Evolutionary conservation across 2,329 filamentous ascomycete genomes (phyloP).

Genomic region (Ascosphaera aggregata): DNA sequence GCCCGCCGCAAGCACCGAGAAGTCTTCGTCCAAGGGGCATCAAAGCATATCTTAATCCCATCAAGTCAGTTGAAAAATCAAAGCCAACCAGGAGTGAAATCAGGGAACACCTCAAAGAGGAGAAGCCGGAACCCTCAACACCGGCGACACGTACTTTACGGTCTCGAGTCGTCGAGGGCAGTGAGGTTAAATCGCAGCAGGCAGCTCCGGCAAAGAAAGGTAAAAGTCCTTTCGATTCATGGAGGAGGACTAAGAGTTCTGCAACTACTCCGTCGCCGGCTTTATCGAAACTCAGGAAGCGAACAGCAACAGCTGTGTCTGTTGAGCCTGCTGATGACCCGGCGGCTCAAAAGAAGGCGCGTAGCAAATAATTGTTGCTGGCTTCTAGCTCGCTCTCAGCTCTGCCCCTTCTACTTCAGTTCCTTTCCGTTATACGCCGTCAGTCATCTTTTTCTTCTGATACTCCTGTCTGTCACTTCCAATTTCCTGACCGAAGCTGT

Average conservation of each 20-base stretch:
- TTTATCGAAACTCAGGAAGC: conserved; percentile 16
- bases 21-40: too few species aligned
- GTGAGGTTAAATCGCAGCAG: too few species aligned
- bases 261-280: conserved; percentile 6
- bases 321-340: conserved; percentile 4
- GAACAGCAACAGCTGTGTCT: conserved; percentile 11
- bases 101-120: conserved; percentile 9
- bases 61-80: conserved; percentile 12
- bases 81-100: conserved; percentile 14
- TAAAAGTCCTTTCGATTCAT: conserved; percentile 18
- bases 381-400: too few species aligned
- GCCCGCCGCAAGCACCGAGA: too few species aligned
- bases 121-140: conserved; percentile 9
- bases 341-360: conserved; percentile 4
- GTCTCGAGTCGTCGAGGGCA: too few species aligned
- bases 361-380: conserved; percentile 4
- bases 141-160: conserved; percentile 7
- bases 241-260: conserved; percentile 14
- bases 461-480: too few species aligned
- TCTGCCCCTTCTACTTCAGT: too few species aligned
- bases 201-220: conserved; percentile 11
- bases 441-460: too few species aligned
- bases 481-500: too few species aligned
- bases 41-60: conserved; percentile 10
- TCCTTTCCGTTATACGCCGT: too few species aligned